Base-by-base conservation (phyloP, 768 basidiomycete genomes). In the Suillus discolor region DNA sequence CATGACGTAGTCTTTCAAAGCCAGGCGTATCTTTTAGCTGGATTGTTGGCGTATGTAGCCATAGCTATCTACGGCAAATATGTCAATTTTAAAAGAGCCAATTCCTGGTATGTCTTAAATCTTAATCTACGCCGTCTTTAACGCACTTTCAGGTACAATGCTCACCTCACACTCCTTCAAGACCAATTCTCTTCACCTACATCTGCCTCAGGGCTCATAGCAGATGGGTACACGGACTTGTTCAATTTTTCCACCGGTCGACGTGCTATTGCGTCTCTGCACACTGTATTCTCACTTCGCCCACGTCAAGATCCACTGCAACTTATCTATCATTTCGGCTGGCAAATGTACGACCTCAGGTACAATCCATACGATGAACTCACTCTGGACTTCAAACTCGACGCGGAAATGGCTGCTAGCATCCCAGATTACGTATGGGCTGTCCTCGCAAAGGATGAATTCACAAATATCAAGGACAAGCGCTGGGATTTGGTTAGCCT, bases 241-340 rank as follows among this genome's bases (percentile, higher is more conserved):
- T 92, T 94, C 81, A 83, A 84, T 73, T 97, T 92, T 79, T 93
- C 93, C 49, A 95, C 94, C 3, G 96, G 96, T 62, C 82, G 96
- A 66, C 90, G 91, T 66, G 88, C 87, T 69, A 74, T 95, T 63
- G 79, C 85, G 34, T 91, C 90, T 38, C 82, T 96, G 62, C 95
- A 97, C 81, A 88, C 91, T 60, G 83, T 91, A 70, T 84, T 96
- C 75, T 81, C 87, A 54, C 84, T 96, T 67, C 81, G 86, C 54
- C 94, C 96, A 66, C 88, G 91, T 74, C 96, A 97, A 77, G 95
- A 97, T 78, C 75, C 92, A 42, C 75, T 91, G 66, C 90, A 92
- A 70, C 77, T 83, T 67, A 64, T 86, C 39, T 88, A 85, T 78
- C 89, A 94, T 71, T 75, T 83, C 62, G 81, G 75, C 12, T 84